Base-by-base conservation (phyloP, 139 green algal genomes). In the Haematococcus lacustris region DNA sequence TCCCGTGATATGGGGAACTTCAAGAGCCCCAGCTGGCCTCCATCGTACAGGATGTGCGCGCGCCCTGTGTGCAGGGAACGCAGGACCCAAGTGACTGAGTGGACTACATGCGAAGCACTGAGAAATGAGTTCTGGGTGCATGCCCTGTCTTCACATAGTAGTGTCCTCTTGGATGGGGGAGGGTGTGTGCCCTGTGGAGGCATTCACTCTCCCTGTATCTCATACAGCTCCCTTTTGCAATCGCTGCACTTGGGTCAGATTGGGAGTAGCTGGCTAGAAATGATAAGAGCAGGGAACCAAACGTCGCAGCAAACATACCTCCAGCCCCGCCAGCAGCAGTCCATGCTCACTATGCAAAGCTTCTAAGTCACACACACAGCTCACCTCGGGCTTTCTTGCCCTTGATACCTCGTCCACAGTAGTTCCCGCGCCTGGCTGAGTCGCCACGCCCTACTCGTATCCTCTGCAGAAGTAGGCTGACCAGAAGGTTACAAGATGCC, bases 341-440 rank as follows among this genome's bases (percentile, higher is more conserved):
- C n/a, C n/a, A n/a, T n/a, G n/a, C n/a, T n/a, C n/a, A n/a, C n/a
- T n/a, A n/a, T n/a, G n/a, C n/a, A n/a, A n/a, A n/a, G n/a, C n/a
- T n/a, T n/a, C n/a, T n/a, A n/a, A n/a, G n/a, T n/a, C n/a, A n/a
- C n/a, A n/a, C n/a, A n/a, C 28, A 25, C 17, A 66, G 59, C 68
- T 28, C 47, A 78, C 75, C 68, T 64, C 78, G 64, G 13, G 80
- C 63, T 33, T 86, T 86, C 53, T 85, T 78, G 37, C 83, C 83
- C 25, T 88, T 88, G 64, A 85, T 80, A 39, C 83, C 83, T 5
- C 83, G 74, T 5, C 83, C 83, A 21, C 73, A 77, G 38, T 83
- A 85, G 38, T 82, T 85, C 32, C 78, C 78, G 25, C 78, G 35
- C 17, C 71, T 70, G 23, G 69, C 41, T 41, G 60, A 64, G 57